Conservation (phyloP, 192 early-diverging fungal genomes). For the Coemansia sp. region DNA sequence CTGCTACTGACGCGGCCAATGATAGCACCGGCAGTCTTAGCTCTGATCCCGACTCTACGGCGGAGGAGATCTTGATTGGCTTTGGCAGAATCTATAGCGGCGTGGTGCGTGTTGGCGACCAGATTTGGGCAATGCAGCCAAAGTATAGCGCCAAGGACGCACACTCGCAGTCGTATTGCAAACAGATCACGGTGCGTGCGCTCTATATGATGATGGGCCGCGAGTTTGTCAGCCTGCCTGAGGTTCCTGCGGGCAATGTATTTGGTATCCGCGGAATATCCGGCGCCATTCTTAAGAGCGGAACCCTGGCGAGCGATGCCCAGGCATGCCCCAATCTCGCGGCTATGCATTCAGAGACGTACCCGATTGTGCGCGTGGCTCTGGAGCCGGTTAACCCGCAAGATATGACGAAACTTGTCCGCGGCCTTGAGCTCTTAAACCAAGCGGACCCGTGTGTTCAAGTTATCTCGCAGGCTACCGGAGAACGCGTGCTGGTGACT, state of each 20-base stretch:
- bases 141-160: slow-evolving; percentile 81
- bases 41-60: slow-evolving; percentile 33
- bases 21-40: not conserved
- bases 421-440: slow-evolving; percentile 88
- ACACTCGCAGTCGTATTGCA: slow-evolving; percentile 53
- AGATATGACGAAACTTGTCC: slow-evolving; percentile 82
- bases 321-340: slow-evolving; percentile 78
- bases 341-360: slow-evolving; percentile 48
- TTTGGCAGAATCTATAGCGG: slow-evolving; percentile 95
- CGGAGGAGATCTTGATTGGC: slow-evolving; percentile 78
- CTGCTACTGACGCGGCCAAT: not conserved
- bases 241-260: slow-evolving; percentile 93
- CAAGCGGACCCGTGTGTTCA: slow-evolving; percentile 95
- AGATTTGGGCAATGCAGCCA: slow-evolving; percentile 85
- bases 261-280: slow-evolving; percentile 91
- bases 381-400: slow-evolving; percentile 90
- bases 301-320: slow-evolving; percentile 75
- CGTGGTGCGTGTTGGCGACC: slow-evolving; percentile 82
- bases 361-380: slow-evolving; percentile 97
- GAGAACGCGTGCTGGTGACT: slow-evolving; percentile 95
- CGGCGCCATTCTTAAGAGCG: slow-evolving; percentile 93
- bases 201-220: slow-evolving; percentile 98
- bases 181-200: slow-evolving; percentile 71
- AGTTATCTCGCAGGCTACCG: slow-evolving; percentile 88
- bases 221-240: slow-evolving; percentile 77